Base-by-base conservation (phyloP, 371 early-diverging fungal genomes). In the Syncephalis plumigaleata region DNA sequence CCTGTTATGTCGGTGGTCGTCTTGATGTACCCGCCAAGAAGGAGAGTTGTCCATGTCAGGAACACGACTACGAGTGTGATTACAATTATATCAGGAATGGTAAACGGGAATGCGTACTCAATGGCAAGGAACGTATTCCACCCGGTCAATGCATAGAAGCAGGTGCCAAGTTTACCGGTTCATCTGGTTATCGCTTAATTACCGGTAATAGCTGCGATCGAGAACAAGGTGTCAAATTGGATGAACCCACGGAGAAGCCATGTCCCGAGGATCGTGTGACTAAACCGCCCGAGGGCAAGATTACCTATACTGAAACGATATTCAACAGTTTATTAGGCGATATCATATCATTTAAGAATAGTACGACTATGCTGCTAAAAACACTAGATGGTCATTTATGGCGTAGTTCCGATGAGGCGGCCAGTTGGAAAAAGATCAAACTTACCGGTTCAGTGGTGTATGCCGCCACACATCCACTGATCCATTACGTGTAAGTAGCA, bases 11-110 rank as follows among this genome's bases (percentile, higher is more conserved):
- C 40, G 86, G 83, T 0, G 61, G 64, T 38, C 78, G 70, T 51
- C 60, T 71, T 39, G 68, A 76, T 9, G 64, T 81, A 16, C 50
- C 51, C 3, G 57, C 67, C 21, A 72, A 64, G 18, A 53, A 65
- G 18, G 66, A 74, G 25, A 56, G 64, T 47, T 96, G 97, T 51
- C 58, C 64, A 15, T 96, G 97, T 61, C 67, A 81, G 0, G 71
- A 68, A 31, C 70, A 70, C 21, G 95, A 96, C 60, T 94, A 73
- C 54, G 94, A 94, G 65, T 96, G 97, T 58, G 91, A 91, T 58
- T 81, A 73, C 54, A 79, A 83, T 55, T 91, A 77, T 60, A 70
- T 70, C 15, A 71, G 69, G 2, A 55, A 73, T 49, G 51, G 24
- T 0, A 55, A 66, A 40, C 72, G 74, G 13, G 50, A 63, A 24